Conservation (phyloP, 2,329 filamentous ascomycete species). For the Cryphonectria radicalis region DNA sequence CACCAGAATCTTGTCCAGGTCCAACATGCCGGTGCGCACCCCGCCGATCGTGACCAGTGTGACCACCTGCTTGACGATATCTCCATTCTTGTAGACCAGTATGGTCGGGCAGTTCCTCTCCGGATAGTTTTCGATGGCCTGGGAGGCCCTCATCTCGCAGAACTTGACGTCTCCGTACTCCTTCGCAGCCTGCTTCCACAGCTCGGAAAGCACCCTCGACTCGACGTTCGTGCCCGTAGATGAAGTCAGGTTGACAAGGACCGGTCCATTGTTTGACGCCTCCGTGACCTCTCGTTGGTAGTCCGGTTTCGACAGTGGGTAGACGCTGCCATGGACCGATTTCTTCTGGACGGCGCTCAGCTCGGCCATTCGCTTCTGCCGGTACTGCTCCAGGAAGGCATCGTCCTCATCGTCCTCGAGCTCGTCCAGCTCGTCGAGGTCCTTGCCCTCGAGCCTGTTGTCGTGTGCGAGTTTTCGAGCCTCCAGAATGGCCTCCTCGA, state of each 20-base stretch:
- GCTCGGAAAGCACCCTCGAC: slow-evolving; percentile 78
- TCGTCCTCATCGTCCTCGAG: slow-evolving; percentile 97
- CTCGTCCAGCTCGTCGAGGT: slow-evolving; percentile 89
- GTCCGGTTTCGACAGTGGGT: slow-evolving; percentile 92
- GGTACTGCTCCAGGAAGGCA: slow-evolving; percentile 84
- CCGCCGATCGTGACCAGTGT: slow-evolving; percentile 82
- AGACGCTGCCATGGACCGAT: slow-evolving; percentile 85
- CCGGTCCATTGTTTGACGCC: slow-evolving; percentile 70
- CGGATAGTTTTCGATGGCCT: slow-evolving; percentile 96
- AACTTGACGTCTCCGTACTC: slow-evolving; percentile 97
- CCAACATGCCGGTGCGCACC: slow-evolving; percentile 68
- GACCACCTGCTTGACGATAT: slow-evolving; percentile 91
- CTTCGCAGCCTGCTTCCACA: slow-evolving; percentile 82
- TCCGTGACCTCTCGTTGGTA: slow-evolving; percentile 92
- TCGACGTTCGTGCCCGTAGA: slow-evolving; percentile 76
- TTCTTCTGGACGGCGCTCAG: slow-evolving; percentile 75
- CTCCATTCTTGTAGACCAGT: slow-evolving; percentile 86
- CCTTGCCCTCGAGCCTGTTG: slow-evolving; percentile 91
- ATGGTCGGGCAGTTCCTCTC: slow-evolving; percentile 95
- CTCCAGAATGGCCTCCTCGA: slow-evolving; percentile 90
- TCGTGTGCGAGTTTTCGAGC: slow-evolving; percentile 84
- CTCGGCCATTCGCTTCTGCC: slow-evolving; percentile 85
- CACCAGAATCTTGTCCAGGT: slow-evolving; percentile 81
- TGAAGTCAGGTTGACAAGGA: slow-evolving; percentile 82
- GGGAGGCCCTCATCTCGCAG: slow-evolving; percentile 87